Base-by-base conservation (phyloP, 2,329 filamentous ascomycete species). In the Clarireedia hainanense region DNA sequence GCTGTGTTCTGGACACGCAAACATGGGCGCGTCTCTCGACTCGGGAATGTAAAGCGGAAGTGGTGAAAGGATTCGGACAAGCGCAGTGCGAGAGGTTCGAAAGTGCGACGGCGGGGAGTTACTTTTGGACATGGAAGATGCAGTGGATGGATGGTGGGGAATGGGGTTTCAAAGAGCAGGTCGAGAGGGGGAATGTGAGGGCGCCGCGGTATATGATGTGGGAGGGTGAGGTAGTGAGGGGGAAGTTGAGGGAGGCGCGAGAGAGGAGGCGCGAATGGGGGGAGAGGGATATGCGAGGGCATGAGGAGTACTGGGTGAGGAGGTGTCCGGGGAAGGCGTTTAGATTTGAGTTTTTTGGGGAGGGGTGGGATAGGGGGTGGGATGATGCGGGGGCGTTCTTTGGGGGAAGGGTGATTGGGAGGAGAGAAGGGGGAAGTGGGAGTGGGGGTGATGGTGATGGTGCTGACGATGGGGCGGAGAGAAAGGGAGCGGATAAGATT, bases 41-140 rank as follows among this genome's bases (percentile, higher is more conserved):
- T 17, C 37, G 14, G 12, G 37, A 49, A 17, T 73, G 76, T 51
- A 68, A 70, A 30, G 65, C 69, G n/a, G 68, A 68, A 7, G 66
- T 78, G 7, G 66, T 73, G 55, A 70, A 70, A 3, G 67, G 72
- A 23, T 80, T 81, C 61, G 78, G 78, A 12, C 69, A 72, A 46
- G 72, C 71, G 2, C 74, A 83, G 62, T 75, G 71, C 26, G 63
- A 70, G 10, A 71, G 71, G 45, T 83, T 76, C 67, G 74, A 27
- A 2, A 7, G 78, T 55, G 63, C 73, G 46, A 68, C 76, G 14
- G 76, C 75, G 2, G 80, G 80, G 1, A 72, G 72, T 34, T 81
- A 76, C 63, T 84, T 83, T 69, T 83, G 80, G 80, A 83, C 80
- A 0, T 78, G 73, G 63, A 80, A 80, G 54, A 83, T 83, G 79